Evolutionary conservation across 176 grass and related monocot genomes (phyloP).

Genomic region (Bromus sterilis): DNA sequence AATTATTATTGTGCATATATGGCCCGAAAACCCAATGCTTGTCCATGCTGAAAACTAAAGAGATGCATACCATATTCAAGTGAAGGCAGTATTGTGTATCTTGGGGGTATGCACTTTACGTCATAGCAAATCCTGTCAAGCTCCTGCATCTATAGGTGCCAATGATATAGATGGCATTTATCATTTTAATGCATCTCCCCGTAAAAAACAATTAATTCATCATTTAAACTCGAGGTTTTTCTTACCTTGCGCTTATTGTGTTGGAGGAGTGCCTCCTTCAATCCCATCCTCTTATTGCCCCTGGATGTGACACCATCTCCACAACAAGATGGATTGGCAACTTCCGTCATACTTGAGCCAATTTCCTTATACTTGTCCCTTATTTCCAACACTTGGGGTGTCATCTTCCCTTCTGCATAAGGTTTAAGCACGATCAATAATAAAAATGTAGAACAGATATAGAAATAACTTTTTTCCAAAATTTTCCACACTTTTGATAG

Average conservation of each 20-base stretch:
- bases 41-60: too few species aligned
- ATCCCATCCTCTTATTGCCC: constrained; percentile 30
- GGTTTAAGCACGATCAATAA: neutral
- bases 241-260: constrained; percentile 40
- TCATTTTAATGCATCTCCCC: neutral
- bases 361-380: constrained; percentile 13
- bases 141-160: constrained; percentile 29
- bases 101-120: too few species aligned
- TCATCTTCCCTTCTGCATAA: constrained; percentile 27
- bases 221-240: neutral
- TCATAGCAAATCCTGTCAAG: constrained; percentile 36
- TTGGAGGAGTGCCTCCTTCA: constrained; percentile 25
- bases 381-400: constrained; percentile 16
- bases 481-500: neutral
- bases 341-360: constrained; percentile 5
- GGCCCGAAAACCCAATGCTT: too few species aligned
- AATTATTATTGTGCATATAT: too few species aligned
- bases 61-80: too few species aligned
- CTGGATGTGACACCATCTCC: constrained; percentile 4
- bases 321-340: neutral
- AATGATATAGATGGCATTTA: neutral
- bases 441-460: too few species aligned
- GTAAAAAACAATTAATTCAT: too few species aligned
- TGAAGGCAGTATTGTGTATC: too few species aligned
- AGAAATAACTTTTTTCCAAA: neutral